Conservation (phyloP, 2,329 filamentous ascomycete species). For the Cladophialophora psammophila region DNA sequence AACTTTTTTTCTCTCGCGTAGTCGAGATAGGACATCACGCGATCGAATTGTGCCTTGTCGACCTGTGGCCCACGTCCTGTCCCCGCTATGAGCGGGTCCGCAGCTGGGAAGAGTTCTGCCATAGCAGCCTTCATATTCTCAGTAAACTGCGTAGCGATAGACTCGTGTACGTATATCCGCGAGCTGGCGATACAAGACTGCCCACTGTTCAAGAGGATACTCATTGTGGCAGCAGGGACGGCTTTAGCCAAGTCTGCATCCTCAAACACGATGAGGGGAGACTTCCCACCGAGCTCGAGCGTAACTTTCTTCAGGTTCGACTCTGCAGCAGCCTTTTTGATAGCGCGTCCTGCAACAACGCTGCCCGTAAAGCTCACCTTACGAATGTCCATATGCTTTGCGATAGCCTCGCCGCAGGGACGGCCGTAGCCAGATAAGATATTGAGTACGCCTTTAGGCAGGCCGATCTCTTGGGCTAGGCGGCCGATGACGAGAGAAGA, state of each 20-base stretch:
- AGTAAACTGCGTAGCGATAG: constrained; percentile 59
- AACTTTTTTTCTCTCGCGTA: constrained; percentile 60
- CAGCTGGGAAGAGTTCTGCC: constrained; percentile 51
- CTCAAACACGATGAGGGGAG: constrained; percentile 46
- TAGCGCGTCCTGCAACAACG: constrained; percentile 41
- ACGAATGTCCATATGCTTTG: constrained; percentile 43
- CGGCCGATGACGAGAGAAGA: constrained; percentile 47
- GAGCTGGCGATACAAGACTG: constrained; percentile 60
- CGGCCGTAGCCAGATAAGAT: constrained; percentile 51
- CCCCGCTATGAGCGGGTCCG: constrained; percentile 51
- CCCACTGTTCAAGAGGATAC: constrained; percentile 66
- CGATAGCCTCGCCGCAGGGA: constrained; percentile 60
- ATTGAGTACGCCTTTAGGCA: constrained; percentile 55
- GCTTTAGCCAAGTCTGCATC: constrained; percentile 45
- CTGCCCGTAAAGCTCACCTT: constrained; percentile 48
- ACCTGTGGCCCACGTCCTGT: constrained; percentile 67
- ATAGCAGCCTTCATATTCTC: constrained; percentile 42
- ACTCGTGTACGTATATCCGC: constrained; percentile 64
- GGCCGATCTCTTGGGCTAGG: constrained; percentile 52
- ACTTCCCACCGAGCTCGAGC: constrained; percentile 49
- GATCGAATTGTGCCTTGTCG: constrained; percentile 70
- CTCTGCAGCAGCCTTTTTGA: constrained; percentile 42
- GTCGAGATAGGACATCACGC: constrained; percentile 62
- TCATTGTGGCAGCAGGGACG: constrained; percentile 59
- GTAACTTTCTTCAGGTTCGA: constrained; percentile 47